These are phyloP conservation scores for Heterobasidion parviporum DNA, from an alignment of 1,284 basidiomycete genomes.

Conservation along the genomic window DNA sequence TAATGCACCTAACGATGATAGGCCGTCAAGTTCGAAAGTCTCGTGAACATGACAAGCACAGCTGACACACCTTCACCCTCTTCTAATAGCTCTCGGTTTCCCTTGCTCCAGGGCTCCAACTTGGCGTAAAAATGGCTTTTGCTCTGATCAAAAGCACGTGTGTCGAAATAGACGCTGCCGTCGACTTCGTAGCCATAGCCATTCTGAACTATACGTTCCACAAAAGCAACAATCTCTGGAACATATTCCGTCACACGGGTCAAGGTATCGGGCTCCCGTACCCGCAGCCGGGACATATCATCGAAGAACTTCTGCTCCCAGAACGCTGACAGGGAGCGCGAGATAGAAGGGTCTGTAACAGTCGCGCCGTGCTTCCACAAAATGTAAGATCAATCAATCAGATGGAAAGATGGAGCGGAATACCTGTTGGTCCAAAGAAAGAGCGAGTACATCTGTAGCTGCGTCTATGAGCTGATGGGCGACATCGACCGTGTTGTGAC, in stretches of 20 bases:
- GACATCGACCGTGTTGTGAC: slow-evolving; percentile 32
- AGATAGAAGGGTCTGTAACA: slow-evolving; percentile 84
- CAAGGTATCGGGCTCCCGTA: slow-evolving; percentile 84
- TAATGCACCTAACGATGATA: slow-evolving; percentile 43
- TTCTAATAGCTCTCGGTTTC: slow-evolving; percentile 84
- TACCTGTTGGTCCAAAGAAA: slow-evolving; percentile 72
- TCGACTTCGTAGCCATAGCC: slow-evolving; percentile 88
- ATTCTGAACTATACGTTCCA: slow-evolving; percentile 80
- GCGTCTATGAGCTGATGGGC: slow-evolving; percentile 63
- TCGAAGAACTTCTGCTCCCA: slow-evolving; percentile 92
- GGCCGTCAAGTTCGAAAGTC: background rate
- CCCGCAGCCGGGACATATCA: slow-evolving; percentile 86
- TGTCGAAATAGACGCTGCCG: slow-evolving; percentile 96
- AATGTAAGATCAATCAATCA: slow-evolving; percentile 6
- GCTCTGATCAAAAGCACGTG: slow-evolving; percentile 75
- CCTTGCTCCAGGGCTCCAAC: slow-evolving; percentile 92
- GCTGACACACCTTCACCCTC: slow-evolving; percentile 80
- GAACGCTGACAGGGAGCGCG: slow-evolving; percentile 75
- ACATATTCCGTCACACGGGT: slow-evolving; percentile 98
- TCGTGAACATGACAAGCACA: background rate
- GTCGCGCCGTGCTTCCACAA: slow-evolving; percentile 59
- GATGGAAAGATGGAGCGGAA: slow-evolving; percentile 9
- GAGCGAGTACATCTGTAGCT: slow-evolving; percentile 69
- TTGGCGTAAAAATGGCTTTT: slow-evolving; percentile 84
- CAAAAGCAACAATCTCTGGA: slow-evolving; percentile 88